phyloP scores from a whole-genome alignment of 2,329 filamentous ascomycete species.

The Venturia nashicola region DNA sequence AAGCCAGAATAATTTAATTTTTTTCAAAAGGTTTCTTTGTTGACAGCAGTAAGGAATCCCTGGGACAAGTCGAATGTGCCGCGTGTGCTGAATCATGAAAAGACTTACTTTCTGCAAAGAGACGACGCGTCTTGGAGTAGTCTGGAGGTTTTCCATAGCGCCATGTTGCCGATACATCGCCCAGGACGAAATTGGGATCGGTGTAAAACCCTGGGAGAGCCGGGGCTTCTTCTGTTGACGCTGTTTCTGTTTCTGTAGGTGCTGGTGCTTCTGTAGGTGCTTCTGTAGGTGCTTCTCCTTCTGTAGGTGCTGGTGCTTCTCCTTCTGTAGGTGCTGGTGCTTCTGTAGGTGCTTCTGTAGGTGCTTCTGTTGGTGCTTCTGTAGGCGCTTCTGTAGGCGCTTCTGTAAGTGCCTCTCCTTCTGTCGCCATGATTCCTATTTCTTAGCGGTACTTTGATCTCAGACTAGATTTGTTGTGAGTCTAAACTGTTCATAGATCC shows the following conservation, averaged over 20 bases:
- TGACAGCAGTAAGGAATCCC: neutral
- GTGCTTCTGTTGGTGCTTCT: too few relatives aligned
- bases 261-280: neutral
- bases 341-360: neutral
- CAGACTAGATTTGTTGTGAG: neutral
- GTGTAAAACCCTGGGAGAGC: constrained; percentile 41
- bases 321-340: neutral
- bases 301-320: too few relatives aligned
- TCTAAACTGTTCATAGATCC: neutral
- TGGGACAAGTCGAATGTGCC: neutral
- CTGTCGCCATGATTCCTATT: neutral
- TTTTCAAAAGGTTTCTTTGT: neutral
- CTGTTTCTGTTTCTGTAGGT: neutral
- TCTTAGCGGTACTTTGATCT: neutral
- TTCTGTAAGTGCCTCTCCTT: too few relatives aligned
- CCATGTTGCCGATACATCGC: constrained; percentile 43
- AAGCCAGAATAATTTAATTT: too few relatives aligned
- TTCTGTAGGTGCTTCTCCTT: too few relatives aligned
- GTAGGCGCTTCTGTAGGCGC: neutral
- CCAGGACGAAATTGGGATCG: constrained; percentile 45
- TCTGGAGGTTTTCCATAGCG: constrained; percentile 49
- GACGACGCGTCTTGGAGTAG: constrained; percentile 50
- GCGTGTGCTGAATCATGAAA: neutral
- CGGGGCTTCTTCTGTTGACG: neutral
- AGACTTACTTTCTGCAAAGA: constrained; percentile 44